Base-by-base conservation (phyloP, 106 monocot genomes). In the Dendrobium catenatum region DNA sequence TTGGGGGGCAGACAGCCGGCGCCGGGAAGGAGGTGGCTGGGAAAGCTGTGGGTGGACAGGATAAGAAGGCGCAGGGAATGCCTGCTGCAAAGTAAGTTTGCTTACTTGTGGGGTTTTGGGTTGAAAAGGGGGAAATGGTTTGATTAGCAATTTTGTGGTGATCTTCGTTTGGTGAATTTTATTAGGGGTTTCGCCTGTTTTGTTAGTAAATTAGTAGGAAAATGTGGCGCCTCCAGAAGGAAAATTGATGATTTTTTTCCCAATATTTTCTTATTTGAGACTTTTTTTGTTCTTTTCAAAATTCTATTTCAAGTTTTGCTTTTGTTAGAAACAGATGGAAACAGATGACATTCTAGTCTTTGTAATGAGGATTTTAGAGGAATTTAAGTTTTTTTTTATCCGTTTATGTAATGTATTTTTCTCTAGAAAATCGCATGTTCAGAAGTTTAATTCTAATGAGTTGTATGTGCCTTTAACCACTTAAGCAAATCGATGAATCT, bases 1-100 rank as follows among this genome's bases (percentile, higher is more conserved):
- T 20, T 4, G 61, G 61, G 5, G 61, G 61, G 6, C 61, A 22
- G n/a, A 6, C n/a, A 11, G 64, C 59, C 16, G 43, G 75, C 66
- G 26, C 18, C 5, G 66, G 4, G 72, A 77, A 81, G 77, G 80
- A 51, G 19, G 75, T 41, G 20, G 77, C 79, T 40, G 75, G 6
- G 22, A 46, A 72, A 51, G 85, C 77, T 42, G 84, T 72, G 84
- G 83, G 83, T 19, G 76, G 78, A 10, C 79, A 79, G 79, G n/a
- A 61, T 2, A 31, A 43, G 29, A 31, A 44, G 44, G 33, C 58
- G n/a, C 77, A 49, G 27, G 77, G 66, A 16, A 81, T 81, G 4
- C 93, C 88, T 75, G 84, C 90, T 37, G 82, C 95, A 4, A 95
- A 95, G 95, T 95, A 77, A 78, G 84, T 81, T 19, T 87, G 88